A percentile compares a stretch with the other conserved stretches of the same genome.
Evolutionary conservation across 116 monocot genomes (phyloP).

Genomic region (Posidonia oceanica): DNA sequence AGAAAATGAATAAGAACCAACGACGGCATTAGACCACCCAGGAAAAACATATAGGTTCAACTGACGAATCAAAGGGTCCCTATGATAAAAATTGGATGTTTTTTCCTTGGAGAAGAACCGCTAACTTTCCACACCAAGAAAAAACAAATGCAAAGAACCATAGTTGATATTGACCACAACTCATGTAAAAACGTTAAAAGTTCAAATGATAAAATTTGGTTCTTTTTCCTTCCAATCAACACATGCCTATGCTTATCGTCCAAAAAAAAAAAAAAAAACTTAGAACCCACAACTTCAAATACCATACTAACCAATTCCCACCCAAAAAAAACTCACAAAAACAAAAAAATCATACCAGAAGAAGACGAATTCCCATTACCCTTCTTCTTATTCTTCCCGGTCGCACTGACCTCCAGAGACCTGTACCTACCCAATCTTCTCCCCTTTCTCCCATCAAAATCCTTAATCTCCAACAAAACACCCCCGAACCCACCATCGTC

Average conservation of each 20-base stretch:
- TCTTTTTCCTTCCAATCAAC: not conserved
- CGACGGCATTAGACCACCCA: too few relatives aligned
- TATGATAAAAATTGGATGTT: too few relatives aligned
- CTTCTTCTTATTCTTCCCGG: constrained; percentile 6
- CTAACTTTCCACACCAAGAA: too few relatives aligned
- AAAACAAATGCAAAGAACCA: too few relatives aligned
- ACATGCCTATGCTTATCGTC: not conserved
- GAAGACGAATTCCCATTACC: constrained; percentile 10
- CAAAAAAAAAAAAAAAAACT: not conserved
- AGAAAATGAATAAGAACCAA: too few relatives aligned
- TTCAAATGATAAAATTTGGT: not conserved
- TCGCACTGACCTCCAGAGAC: constrained; percentile 12
- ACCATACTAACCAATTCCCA: not conserved
- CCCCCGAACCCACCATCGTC: constrained; percentile 3
- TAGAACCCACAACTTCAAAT: not conserved
- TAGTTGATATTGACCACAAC: too few relatives aligned
- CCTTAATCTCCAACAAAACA: not conserved
- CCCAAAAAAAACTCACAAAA: not conserved
- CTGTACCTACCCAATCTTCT: not conserved
- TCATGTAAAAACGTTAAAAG: too few relatives aligned
- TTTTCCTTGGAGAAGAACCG: too few relatives aligned
- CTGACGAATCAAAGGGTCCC: too few relatives aligned
- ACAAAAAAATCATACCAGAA: constrained; percentile 7
- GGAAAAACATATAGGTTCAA: too few relatives aligned
- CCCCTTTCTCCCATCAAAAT: not conserved